Base-by-base conservation (phyloP, 202 grass and related monocot genomes). In the Schoenoplectus tabernaemontani region DNA sequence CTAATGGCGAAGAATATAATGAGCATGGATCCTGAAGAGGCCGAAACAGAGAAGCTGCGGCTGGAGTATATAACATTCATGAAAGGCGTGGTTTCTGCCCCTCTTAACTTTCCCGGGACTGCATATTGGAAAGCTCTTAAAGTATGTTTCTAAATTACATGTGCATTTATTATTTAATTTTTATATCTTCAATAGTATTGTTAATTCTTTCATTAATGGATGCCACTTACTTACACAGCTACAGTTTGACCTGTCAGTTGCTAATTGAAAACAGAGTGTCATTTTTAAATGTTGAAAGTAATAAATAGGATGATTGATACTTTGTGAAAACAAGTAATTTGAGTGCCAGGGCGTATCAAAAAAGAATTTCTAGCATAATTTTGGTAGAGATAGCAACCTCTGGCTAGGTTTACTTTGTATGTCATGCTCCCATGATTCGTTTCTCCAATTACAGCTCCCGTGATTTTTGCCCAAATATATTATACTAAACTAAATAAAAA, bases 1-100 rank as follows among this genome's bases (percentile, higher is more conserved):
- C 87, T 99, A 88, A 99, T 99, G 96, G 96, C 91, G 5, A 99
- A 93, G 87, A 99, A 95, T 83, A 99, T 99, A 83, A 92, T 99
- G 88, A 99, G 88, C 86, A 99, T 99, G 96, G 84, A 96, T 84
- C 91, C 90, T 1, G 86, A 85, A 39, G 86, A 93, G 60, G 84
- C 86, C 7, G 90, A 99, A 84, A 96, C 96, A 53, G 92, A 99
- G 86, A 86, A 77, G 75, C 85, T 99, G 86, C 48, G 96, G 59
- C 78, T 53, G 32, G 96, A 99, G 83, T 95, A 95, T 87, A 95
- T 99, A 86, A 95, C 96, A 61, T 93, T 99, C 96, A 99, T 99
- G 96, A 99, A 99, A 75, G 96, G 96, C 5, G 90, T 99, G 1
- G 88, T 95, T 4, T 99, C 96, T 28, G 86, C 96, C 64, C 96